Percentiles rank a stretch among this genome's conserved stretches.
phyloP scores from a whole-genome alignment of 352 stramenopile species.

The Globisporangium takayamanum region DNA sequence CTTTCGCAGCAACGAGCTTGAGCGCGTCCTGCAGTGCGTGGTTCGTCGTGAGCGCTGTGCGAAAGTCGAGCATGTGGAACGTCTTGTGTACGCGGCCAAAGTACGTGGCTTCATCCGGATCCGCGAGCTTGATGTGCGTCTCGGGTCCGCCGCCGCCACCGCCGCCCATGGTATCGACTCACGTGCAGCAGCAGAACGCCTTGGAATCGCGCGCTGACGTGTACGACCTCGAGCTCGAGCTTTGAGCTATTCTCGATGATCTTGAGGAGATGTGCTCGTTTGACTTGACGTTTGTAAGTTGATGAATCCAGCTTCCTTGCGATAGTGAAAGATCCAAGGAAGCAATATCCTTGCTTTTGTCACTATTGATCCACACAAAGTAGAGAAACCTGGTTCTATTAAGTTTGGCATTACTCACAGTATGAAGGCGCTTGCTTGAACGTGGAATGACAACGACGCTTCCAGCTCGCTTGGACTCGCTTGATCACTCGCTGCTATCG shows the following conservation, averaged over 20 bases:
- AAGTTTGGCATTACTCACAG: not conserved
- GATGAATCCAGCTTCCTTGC: too few species aligned
- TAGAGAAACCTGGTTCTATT: not conserved
- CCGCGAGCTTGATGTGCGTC: conserved; percentile 52
- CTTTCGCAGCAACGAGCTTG: conserved; percentile 29
- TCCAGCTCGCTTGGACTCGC: too few species aligned
- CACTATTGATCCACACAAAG: too few species aligned
- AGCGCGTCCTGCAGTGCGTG: conserved; percentile 41
- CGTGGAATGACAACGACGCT: too few species aligned
- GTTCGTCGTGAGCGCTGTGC: conserved; percentile 59
- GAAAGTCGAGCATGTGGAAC: conserved; percentile 79
- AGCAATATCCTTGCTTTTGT: too few species aligned
- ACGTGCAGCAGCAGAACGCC: too few species aligned
- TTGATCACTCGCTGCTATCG: not conserved
- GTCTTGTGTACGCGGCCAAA: conserved; percentile 70
- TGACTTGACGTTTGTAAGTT: too few species aligned
- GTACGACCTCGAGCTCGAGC: not conserved
- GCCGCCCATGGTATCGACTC: conserved; percentile 15
- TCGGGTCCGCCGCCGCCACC: conserved; percentile 14
- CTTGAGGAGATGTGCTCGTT: too few species aligned
- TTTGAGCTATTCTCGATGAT: too few species aligned
- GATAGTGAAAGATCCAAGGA: too few species aligned
- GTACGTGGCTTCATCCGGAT: conserved; percentile 76
- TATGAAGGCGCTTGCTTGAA: not conserved
- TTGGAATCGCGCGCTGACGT: too few species aligned